Evolutionary conservation across 257 asterid genomes (phyloP).

Genomic region (Plantago elongata): DNA sequence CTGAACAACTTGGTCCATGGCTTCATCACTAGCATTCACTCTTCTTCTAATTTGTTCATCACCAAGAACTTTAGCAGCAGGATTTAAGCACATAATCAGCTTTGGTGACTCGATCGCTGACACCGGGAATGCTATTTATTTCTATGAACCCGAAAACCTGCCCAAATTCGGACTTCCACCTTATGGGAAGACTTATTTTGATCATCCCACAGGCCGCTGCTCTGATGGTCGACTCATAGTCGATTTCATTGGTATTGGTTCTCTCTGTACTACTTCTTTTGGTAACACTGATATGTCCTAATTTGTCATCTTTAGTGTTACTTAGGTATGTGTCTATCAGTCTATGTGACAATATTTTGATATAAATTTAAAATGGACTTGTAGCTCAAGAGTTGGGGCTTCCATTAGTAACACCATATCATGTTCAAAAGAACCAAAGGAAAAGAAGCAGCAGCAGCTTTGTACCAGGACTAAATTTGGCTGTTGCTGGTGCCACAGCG

Average conservation of each 20-base stretch:
- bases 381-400: conserved; percentile 34
- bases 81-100: conserved; percentile 23
- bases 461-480: conserved; percentile 31
- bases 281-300: too few relatives aligned
- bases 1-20: not conserved
- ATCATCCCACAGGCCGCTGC: conserved; percentile 16
- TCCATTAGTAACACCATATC: conserved; percentile 30
- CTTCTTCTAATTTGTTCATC: not conserved
- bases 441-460: not conserved
- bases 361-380: not conserved
- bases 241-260: conserved; percentile 22
- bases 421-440: not conserved
- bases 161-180: conserved; percentile 1
- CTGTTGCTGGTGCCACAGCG: conserved; percentile 43
- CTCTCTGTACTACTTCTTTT: too few relatives aligned
- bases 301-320: not conserved
- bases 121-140: conserved; percentile 18
- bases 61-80: not conserved
- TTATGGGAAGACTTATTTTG: conserved; percentile 27
- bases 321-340: not conserved
- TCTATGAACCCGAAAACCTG: not conserved
- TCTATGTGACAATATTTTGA: too few relatives aligned
- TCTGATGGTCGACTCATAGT: conserved; percentile 30
- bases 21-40: not conserved
- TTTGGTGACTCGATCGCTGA: conserved; percentile 28